Conservation (phyloP, 179 eudicot species). For the Silene coronaria region DNA sequence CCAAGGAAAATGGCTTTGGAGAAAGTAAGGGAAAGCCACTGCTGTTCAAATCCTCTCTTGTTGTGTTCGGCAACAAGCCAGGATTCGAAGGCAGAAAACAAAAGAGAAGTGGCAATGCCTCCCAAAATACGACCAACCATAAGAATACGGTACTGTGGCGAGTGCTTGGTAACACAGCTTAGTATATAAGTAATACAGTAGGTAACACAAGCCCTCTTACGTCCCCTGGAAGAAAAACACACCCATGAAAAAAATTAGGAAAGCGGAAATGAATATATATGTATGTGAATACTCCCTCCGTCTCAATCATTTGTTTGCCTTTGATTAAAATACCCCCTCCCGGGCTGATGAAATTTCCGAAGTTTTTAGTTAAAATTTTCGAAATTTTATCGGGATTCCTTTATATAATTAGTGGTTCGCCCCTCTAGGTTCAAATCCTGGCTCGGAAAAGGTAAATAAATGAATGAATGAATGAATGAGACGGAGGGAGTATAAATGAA, state of each 20-base stretch:
- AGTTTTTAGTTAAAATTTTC: too few relatives aligned
- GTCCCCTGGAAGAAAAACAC: conserved; percentile 50
- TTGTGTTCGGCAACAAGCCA: conserved; percentile 51
- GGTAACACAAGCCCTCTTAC: conserved; percentile 87
- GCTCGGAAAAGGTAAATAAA: too few relatives aligned
- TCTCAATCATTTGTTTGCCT: too few relatives aligned
- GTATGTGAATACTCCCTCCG: too few relatives aligned
- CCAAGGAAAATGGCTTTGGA: conserved; percentile 96
- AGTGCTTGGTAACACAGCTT: conserved; percentile 81
- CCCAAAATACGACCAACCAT: conserved; percentile 93
- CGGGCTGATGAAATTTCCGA: too few relatives aligned
- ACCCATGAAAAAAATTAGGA: conserved; percentile 7
- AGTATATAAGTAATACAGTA: conserved; percentile 59
- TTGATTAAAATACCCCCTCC: too few relatives aligned
- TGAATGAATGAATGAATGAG: not conserved
- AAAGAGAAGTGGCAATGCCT: conserved; percentile 92
- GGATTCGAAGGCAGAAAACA: conserved; percentile 95
- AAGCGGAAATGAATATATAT: not conserved
- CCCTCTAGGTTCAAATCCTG: too few relatives aligned
- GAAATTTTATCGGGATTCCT: too few relatives aligned
- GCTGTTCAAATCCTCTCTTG: conserved; percentile 86
- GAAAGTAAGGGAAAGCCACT: conserved; percentile 92
- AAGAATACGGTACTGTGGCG: conserved; percentile 78
- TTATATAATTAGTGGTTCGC: too few relatives aligned
- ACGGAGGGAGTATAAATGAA: too few relatives aligned